phyloP scores from a whole-genome alignment of 2,329 filamentous ascomycete species.

The Xylaria sp. region DNA sequence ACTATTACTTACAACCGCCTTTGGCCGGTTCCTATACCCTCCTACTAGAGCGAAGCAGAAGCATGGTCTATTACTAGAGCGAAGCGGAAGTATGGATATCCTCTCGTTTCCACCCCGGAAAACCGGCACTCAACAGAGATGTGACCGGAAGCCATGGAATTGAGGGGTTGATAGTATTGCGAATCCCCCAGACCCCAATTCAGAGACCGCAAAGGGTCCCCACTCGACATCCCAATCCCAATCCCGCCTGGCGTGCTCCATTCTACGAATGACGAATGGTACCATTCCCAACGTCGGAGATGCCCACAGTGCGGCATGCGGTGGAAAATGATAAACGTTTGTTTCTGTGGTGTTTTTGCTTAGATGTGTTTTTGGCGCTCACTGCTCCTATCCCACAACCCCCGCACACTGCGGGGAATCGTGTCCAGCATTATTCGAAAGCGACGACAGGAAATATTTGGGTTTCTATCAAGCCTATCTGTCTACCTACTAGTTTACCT shows the following conservation, averaged over 20 bases:
- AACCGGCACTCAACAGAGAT: conserved; percentile 18
- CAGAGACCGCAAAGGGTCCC: conserved; percentile 1
- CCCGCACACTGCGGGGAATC: not conserved
- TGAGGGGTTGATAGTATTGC: conserved; percentile 10
- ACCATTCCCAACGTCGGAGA: not conserved
- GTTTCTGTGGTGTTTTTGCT: not conserved
- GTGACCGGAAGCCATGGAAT: conserved; percentile 6
- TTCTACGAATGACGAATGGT: conserved; percentile 21
- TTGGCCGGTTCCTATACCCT: not conserved
- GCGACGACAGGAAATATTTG: too few species aligned
- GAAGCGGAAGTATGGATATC: conserved; percentile 7
- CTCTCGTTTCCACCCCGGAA: not conserved
- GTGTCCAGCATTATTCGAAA: too few species aligned
- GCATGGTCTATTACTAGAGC: not conserved
- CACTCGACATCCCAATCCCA: conserved; percentile 13
- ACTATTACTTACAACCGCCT: not conserved
- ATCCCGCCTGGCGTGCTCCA: conserved; percentile 17
- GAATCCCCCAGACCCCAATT: conserved; percentile 3
- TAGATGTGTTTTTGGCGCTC: not conserved
- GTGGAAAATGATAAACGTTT: conserved; percentile 6
- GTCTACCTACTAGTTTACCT: too few species aligned
- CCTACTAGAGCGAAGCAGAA: not conserved
- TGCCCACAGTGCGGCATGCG: conserved; percentile 1
- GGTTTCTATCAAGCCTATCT: too few species aligned
- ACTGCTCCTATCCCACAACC: not conserved